Conservation (phyloP, 1,284 basidiomycete species). For the Ganoderma lucidum region DNA sequence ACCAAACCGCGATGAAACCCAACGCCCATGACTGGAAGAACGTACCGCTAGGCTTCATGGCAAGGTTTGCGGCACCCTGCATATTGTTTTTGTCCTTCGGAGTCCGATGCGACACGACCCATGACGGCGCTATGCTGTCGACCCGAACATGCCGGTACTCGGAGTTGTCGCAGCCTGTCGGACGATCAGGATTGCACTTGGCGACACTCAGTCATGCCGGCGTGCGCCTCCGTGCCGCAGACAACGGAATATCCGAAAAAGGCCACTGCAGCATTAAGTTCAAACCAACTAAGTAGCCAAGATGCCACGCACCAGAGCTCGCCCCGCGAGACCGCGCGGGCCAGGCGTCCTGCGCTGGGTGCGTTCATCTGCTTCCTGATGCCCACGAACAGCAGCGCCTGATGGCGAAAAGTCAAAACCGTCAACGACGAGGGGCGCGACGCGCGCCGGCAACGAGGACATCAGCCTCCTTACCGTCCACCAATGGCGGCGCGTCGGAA, state of each 20-base stretch:
- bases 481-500: neutral
- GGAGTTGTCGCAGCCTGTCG: neutral
- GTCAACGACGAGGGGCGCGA: neutral
- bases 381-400: neutral
- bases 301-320: neutral
- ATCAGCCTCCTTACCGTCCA: neutral
- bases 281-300: neutral
- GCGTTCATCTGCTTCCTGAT: neutral
- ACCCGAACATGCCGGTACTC: neutral
- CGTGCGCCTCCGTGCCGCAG: neutral
- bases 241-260: neutral
- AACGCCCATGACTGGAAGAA: neutral
- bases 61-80: neutral
- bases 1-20: neutral
- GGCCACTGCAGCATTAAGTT: neutral
- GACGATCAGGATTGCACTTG: neutral
- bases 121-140: neutral
- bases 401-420: neutral
- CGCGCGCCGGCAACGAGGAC: neutral
- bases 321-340: neutral
- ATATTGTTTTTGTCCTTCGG: neutral
- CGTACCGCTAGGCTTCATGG: neutral
- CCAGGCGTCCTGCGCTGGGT: neutral
- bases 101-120: neutral
- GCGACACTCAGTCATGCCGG: neutral